Conservation (phyloP, 768 basidiomycete genomes). For the Hygrophoropsis aurantiaca region DNA sequence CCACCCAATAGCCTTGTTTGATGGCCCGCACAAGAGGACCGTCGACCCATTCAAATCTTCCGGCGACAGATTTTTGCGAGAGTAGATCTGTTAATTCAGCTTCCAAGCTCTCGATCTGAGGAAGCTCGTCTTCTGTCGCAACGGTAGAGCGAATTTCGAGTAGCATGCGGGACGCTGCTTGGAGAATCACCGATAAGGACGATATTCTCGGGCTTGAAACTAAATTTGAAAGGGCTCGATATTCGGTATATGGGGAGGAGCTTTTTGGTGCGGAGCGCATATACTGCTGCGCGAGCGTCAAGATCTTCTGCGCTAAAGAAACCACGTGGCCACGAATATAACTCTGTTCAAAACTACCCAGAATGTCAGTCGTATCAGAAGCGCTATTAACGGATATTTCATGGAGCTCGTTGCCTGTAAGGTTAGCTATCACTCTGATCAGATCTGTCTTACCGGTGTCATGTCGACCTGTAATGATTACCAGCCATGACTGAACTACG, state of each 20-base stretch:
- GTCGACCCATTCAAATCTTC: slow-evolving; percentile 92
- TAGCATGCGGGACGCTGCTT: slow-evolving; percentile 26
- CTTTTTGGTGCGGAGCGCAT: slow-evolving; percentile 34
- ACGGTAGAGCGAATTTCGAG: slow-evolving; percentile 19
- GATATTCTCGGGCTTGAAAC: slow-evolving; percentile 14
- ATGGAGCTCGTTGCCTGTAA: slow-evolving; percentile 65
- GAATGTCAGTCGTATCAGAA: slow-evolving; percentile 90
- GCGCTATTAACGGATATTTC: slow-evolving; percentile 82
- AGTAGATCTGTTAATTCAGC: slow-evolving; percentile 21
- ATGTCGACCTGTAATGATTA: slow-evolving; percentile 79
- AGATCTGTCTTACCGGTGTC: slow-evolving; percentile 80
- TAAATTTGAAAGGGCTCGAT: slow-evolving; percentile 11
- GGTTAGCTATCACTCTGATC: slow-evolving; percentile 65
- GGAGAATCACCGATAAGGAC: slow-evolving; percentile 21
- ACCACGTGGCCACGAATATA: slow-evolving; percentile 47
- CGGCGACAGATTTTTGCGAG: slow-evolving; percentile 29
- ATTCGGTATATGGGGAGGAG: slow-evolving; percentile 14
- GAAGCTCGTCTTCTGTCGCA: slow-evolving; percentile 9
- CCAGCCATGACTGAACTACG: slow-evolving; percentile 77
- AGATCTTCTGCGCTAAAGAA: slow-evolving; percentile 38
- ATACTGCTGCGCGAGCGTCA: slow-evolving; percentile 37
- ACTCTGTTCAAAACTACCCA: slow-evolving; percentile 95
- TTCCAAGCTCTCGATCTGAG: slow-evolving; percentile 12
- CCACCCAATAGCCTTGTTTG: slow-evolving; percentile 84
- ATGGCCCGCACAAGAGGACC: slow-evolving; percentile 87